These are phyloP conservation scores for Solanum rostratum DNA, from an alignment of 257 asterid species.

Conservation along the genomic window DNA sequence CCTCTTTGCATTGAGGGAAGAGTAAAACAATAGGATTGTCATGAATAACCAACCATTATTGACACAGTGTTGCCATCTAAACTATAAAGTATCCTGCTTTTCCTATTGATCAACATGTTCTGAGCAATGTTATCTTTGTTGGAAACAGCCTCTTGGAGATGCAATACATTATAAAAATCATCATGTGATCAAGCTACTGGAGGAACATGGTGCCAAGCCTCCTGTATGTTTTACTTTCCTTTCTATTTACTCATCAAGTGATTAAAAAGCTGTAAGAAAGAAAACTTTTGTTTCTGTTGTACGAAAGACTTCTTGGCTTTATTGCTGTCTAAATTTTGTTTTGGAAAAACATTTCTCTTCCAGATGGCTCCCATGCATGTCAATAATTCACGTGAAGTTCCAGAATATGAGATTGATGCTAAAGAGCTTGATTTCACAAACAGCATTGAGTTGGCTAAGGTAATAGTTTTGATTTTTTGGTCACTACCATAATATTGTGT, in stretches of 20 bases:
- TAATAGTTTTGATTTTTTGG: background rate
- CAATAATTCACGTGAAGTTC: conserved; percentile 57
- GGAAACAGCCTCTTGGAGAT: conserved; percentile 75
- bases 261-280: background rate
- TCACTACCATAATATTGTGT: background rate
- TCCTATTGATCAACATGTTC: background rate
- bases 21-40: background rate
- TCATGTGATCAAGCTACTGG: conserved; percentile 62
- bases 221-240: conserved; percentile 27
- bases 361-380: conserved; percentile 94
- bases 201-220: conserved; percentile 61
- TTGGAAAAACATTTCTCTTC: background rate
- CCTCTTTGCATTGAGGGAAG: background rate
- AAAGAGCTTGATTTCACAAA: conserved; percentile 71
- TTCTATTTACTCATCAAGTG: background rate
- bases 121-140: conserved; percentile 8
- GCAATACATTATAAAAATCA: conserved; percentile 82
- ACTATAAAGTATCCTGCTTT: background rate
- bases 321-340: background rate
- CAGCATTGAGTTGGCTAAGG: conserved; percentile 70
- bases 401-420: conserved; percentile 85
- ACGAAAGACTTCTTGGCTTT: background rate
- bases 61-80: background rate
- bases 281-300: background rate
- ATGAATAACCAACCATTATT: background rate